These are phyloP conservation scores for Vaucheria bursata DNA, from an alignment of 352 stramenopile species.

Conservation along the genomic window DNA sequence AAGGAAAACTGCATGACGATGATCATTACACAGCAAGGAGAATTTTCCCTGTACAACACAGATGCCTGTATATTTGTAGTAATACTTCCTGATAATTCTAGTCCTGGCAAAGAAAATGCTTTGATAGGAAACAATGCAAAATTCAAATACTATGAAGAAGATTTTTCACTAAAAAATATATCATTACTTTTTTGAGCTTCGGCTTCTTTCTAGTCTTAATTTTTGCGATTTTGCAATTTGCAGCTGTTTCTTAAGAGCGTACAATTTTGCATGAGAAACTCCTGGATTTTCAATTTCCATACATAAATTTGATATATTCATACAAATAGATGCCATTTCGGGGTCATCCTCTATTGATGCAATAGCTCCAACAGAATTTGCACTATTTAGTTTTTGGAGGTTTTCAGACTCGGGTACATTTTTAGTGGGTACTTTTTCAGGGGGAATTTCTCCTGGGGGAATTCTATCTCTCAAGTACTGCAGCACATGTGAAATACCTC, in stretches of 20 bases:
- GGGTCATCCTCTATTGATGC: background rate
- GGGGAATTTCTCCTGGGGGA: background rate
- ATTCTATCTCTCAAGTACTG: background rate
- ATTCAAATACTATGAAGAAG: too few species aligned
- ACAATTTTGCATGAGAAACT: conserved; percentile 29
- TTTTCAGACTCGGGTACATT: background rate
- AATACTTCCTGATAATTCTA: too few species aligned
- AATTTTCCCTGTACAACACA: too few species aligned
- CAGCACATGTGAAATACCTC: conserved; percentile 1
- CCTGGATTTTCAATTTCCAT: conserved; percentile 17
- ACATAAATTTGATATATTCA: conserved; percentile 8
- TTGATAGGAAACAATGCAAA: too few species aligned
- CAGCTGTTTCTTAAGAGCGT: conserved; percentile 40
- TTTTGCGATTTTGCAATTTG: too few species aligned
- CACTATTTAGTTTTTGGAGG: background rate
- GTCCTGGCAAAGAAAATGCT: too few species aligned
- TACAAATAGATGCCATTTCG: conserved; percentile 7
- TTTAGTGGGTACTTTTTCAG: background rate
- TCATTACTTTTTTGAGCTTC: too few species aligned
- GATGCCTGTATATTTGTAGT: too few species aligned
- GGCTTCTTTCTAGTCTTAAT: too few species aligned
- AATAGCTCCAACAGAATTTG: background rate
- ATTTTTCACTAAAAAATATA: too few species aligned
- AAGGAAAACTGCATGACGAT: too few species aligned
- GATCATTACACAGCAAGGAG: too few species aligned